Conservation (phyloP, 768 basidiomycete genomes). For the Gyrodon lividus region DNA sequence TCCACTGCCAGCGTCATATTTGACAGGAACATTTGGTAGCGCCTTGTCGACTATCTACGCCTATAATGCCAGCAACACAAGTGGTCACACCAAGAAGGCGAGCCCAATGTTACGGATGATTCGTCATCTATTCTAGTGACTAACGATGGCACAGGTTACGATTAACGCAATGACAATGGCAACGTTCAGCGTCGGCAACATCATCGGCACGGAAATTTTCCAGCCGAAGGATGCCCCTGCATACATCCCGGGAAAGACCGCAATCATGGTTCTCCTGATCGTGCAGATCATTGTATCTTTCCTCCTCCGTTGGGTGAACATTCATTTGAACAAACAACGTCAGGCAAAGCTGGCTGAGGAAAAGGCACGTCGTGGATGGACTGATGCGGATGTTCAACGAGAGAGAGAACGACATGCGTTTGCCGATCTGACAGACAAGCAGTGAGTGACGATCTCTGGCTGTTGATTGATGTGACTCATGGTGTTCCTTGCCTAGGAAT, state of each 20-base stretch:
- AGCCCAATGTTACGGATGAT: not conserved
- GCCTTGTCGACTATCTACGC: slow-evolving; percentile 60
- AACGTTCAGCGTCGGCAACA: slow-evolving; percentile 57
- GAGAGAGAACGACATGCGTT: slow-evolving; percentile 63
- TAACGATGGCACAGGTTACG: slow-evolving; percentile 38
- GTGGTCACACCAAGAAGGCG: slow-evolving; percentile 65
- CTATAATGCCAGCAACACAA: slow-evolving; percentile 63
- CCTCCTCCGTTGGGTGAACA: slow-evolving; percentile 53
- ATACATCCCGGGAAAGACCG: slow-evolving; percentile 66
- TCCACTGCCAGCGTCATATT: slow-evolving; percentile 41
- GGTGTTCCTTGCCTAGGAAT: slow-evolving; percentile 41
- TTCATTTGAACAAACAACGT: slow-evolving; percentile 52
- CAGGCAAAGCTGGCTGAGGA: slow-evolving; percentile 39
- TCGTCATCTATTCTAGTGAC: not conserved
- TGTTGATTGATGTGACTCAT: slow-evolving; percentile 2
- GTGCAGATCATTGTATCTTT: slow-evolving; percentile 50
- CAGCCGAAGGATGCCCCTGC: slow-evolving; percentile 58
- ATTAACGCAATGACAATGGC: slow-evolving; percentile 60
- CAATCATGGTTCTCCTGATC: slow-evolving; percentile 58
- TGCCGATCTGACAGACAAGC: slow-evolving; percentile 60
- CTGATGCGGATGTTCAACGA: slow-evolving; percentile 53
- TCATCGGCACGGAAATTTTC: slow-evolving; percentile 63
- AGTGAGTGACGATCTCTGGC: slow-evolving; percentile 38
- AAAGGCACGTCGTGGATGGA: slow-evolving; percentile 52
- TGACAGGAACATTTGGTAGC: slow-evolving; percentile 57